These are phyloP conservation scores for Trypanosoma lewisi DNA, from an alignment of 208 protist species.

Conservation along the genomic window DNA sequence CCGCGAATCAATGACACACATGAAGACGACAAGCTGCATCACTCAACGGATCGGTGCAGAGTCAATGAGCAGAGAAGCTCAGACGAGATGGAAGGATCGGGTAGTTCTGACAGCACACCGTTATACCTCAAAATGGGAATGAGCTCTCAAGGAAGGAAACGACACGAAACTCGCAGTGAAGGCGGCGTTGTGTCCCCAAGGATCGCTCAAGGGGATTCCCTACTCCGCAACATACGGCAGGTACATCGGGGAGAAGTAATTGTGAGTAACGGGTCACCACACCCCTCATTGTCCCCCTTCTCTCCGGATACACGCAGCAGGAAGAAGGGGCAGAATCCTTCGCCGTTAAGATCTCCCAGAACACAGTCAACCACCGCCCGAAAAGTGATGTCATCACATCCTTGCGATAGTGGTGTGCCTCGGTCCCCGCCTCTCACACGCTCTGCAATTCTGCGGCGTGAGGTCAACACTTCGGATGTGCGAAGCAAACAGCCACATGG, in stretches of 20 bases:
- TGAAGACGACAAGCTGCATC: not conserved
- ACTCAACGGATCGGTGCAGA: not conserved
- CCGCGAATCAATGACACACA: not conserved
- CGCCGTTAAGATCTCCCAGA: not conserved
- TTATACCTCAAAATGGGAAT: not conserved
- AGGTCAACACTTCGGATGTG: not conserved
- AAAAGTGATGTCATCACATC: not conserved
- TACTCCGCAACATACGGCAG: too few relatives aligned
- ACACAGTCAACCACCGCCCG: not conserved
- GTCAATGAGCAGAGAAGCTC: not conserved
- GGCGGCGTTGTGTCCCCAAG: not conserved
- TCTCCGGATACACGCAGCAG: not conserved
- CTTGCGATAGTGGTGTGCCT: not conserved
- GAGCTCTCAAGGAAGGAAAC: not conserved
- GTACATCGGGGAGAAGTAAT: too few relatives aligned
- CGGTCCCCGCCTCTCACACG: constrained; percentile 14
- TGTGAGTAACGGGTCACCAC: not conserved
- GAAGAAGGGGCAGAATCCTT: not conserved
- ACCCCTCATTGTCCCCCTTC: not conserved
- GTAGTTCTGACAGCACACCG: not conserved
- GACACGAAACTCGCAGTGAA: not conserved
- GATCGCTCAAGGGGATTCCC: too few relatives aligned
- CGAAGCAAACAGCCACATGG: not conserved
- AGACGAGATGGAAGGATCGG: not conserved
- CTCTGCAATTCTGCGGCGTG: constrained; percentile 13